Evolutionary conservation across 2,329 filamentous ascomycete genomes (phyloP), one percentile per base, ranked within the genome.

Genomic region (Geosmithia flava): DNA sequence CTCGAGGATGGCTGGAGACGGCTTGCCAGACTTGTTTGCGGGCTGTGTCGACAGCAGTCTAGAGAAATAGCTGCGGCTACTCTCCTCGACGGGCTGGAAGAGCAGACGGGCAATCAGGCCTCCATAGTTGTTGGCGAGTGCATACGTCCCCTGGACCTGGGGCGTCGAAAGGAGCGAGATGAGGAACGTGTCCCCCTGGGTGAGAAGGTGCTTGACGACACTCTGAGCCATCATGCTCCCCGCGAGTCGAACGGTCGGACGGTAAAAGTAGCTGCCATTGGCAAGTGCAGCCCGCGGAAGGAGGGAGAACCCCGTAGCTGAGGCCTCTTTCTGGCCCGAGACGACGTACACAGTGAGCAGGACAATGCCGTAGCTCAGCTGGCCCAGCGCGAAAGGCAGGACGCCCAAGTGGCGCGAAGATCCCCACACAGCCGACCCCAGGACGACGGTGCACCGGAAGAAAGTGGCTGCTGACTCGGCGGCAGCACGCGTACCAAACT

Each of bases 11-110:
- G 62, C 55, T 13, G 63, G 51, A 16, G 40, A 42, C 6, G 27
- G 56, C 40, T 20, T 58, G 54, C 20, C 50, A 58, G 15, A 47
- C 13, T 23, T 52, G 8, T 53, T 42, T 7, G 53, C 42, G 0
- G 72, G 33, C 33, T 37, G 33, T 13, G 33, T 13, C 3, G 33
- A 37, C 20, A 96, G 79, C 1, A 95, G 71, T 33, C 85, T 85
- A 47, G 88, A 90, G 51, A 97, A 96, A 60, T 95, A 82, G 59
- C 83, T 89, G 40, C 94, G 83, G 53, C 85, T 90, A 62, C 85
- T 91, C 65, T 98, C 94, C 64, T 98, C 93, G 51, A 98, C 80
- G 7, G 93, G 94, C 59, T 97, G 93, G 62, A 98, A 91, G 46
- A 98, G 69, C 53, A 97, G 79, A 3, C 93, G 80, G 0, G 93